phyloP scores from a whole-genome alignment of 306 rosid genomes.

The Fragaria ananassa region DNA sequence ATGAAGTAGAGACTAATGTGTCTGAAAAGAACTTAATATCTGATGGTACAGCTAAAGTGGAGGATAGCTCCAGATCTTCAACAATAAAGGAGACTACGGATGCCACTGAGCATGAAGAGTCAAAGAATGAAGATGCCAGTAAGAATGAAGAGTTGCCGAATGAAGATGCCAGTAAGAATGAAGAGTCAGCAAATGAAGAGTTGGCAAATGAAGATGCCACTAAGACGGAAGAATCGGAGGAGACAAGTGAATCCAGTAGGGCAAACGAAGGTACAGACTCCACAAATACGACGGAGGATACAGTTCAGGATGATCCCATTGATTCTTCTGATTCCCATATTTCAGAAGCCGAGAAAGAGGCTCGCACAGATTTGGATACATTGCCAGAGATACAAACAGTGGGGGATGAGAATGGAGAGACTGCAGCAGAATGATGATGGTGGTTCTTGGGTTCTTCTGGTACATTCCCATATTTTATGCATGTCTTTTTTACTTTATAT shows the following conservation, averaged over 20 bases:
- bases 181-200: slow-evolving; percentile 3
- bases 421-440: slow-evolving; percentile 51
- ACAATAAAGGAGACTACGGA: slow-evolving; percentile 32
- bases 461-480: slow-evolving; percentile 21
- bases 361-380: slow-evolving; percentile 60
- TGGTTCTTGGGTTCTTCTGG: slow-evolving; percentile 20
- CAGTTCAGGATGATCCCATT: slow-evolving; percentile 54
- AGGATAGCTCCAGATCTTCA: slow-evolving; percentile 24
- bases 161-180: slow-evolving; percentile 19
- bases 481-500: slow-evolving; percentile 16
- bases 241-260: slow-evolving; percentile 27
- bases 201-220: slow-evolving; percentile 11
- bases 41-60: slow-evolving; percentile 35
- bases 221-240: slow-evolving; percentile 40
- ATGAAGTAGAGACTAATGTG: slow-evolving; percentile 22
- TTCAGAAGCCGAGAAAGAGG: slow-evolving; percentile 41
- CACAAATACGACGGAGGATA: slow-evolving; percentile 30
- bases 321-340: slow-evolving; percentile 58
- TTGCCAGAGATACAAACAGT: slow-evolving; percentile 57
- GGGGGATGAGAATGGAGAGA: slow-evolving; percentile 52
- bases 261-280: slow-evolving; percentile 33
- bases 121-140: not conserved
- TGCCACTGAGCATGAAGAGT: slow-evolving; percentile 35
- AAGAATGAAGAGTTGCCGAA: slow-evolving; percentile 25
- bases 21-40: slow-evolving; percentile 26